Evolutionary conservation across 257 asterid species (phyloP).

Genomic region (Solanum microdontum): DNA sequence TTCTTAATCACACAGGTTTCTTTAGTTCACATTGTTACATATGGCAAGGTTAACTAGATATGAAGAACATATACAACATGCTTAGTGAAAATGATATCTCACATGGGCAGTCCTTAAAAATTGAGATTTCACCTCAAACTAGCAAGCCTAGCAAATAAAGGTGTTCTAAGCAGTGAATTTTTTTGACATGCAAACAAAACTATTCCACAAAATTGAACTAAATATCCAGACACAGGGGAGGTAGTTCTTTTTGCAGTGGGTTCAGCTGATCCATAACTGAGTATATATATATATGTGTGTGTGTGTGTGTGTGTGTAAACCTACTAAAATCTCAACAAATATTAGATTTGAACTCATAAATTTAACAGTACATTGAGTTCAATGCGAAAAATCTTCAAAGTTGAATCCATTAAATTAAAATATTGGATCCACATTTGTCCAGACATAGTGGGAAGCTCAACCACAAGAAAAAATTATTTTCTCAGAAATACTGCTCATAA

Average conservation of each 20-base stretch:
- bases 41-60: background rate
- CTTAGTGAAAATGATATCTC: background rate
- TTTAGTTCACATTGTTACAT: background rate
- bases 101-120: background rate
- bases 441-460: background rate
- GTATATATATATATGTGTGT: background rate
- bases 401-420: background rate
- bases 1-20: background rate
- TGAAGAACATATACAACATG: background rate
- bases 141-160: background rate
- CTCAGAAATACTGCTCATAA: no score
- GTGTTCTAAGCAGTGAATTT: background rate
- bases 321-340: background rate
- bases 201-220: background rate
- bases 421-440: background rate
- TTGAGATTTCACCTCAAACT: background rate
- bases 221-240: background rate
- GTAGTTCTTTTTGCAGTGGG: background rate
- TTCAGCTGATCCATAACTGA: background rate
- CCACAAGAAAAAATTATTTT: background rate
- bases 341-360: background rate
- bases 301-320: no score
- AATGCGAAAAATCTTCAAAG: background rate
- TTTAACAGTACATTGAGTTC: background rate
- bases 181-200: background rate